Conservation (phyloP, 1,284 basidiomycete species). For the Malassezia globosa region DNA sequence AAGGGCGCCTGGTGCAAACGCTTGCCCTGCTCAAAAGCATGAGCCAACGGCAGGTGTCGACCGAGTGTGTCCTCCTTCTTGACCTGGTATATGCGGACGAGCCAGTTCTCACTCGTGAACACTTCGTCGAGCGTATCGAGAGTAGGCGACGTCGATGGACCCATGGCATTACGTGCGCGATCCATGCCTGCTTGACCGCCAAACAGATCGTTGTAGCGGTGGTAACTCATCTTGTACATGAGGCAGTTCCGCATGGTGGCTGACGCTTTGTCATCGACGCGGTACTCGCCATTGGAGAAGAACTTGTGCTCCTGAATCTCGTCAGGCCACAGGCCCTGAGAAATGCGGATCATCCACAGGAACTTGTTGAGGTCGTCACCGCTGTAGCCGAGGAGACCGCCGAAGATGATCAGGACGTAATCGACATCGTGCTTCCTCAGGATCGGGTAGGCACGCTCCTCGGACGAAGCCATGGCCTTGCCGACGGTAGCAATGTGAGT, state of each 20-base stretch:
- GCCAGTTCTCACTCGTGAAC: slow-evolving; percentile 46
- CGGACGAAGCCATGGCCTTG: slow-evolving; percentile 75
- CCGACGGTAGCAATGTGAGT: slow-evolving; percentile 51
- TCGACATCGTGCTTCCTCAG: slow-evolving; percentile 94
- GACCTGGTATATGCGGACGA: slow-evolving; percentile 75
- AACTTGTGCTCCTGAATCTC: slow-evolving; percentile 90
- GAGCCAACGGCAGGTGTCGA: slow-evolving; percentile 59
- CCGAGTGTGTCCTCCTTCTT: slow-evolving; percentile 88
- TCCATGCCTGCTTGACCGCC: slow-evolving; percentile 48
- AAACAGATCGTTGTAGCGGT: slow-evolving; percentile 44
- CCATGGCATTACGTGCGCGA: slow-evolving; percentile 27
- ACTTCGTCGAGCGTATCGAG: slow-evolving; percentile 44
- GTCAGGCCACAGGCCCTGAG: slow-evolving; percentile 96
- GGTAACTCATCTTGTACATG: slow-evolving; percentile 55
- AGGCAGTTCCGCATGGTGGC: slow-evolving; percentile 86
- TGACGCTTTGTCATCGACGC: slow-evolving; percentile 74
- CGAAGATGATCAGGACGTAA: slow-evolving; percentile 95
- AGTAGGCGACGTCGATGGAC: slow-evolving; percentile 26
- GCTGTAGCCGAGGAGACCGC: slow-evolving; percentile 87
- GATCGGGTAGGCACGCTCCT: slow-evolving; percentile 94
- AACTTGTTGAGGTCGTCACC: slow-evolving; percentile 99
- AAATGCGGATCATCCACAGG: slow-evolving; percentile 72
- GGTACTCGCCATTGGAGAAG: slow-evolving; percentile 89
- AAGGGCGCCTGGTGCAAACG: slow-evolving; percentile 53
- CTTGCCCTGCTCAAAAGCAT: slow-evolving; percentile 73